Evolutionary conservation across 2,329 filamentous ascomycete genomes (phyloP).

Genomic region (Neopestalotiopsis clavispora): DNA sequence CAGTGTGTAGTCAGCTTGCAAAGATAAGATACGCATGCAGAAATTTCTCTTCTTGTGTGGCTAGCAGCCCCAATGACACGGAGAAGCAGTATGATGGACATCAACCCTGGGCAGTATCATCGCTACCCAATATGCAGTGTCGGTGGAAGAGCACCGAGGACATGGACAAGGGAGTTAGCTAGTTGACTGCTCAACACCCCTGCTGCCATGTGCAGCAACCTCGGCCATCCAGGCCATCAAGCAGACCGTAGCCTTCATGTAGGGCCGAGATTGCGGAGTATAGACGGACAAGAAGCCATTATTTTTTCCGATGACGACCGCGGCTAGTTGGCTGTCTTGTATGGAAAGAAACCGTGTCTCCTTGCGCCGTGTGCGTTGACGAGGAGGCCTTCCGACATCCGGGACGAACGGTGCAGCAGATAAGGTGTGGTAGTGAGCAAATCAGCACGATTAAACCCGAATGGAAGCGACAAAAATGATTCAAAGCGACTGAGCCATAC

Average conservation of each 20-base stretch:
- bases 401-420: too few relatives aligned
- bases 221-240: not conserved
- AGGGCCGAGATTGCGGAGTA: constrained; percentile 5
- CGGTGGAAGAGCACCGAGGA: constrained; percentile 11
- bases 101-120: constrained; percentile 1
- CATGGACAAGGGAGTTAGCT: constrained; percentile 5
- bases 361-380: not conserved
- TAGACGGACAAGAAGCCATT: not conserved
- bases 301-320: not conserved
- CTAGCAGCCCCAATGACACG: not conserved
- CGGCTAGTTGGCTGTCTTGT: not conserved
- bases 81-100: not conserved
- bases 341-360: not conserved
- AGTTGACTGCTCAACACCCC: constrained; percentile 1
- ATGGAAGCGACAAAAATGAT: not conserved
- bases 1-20: not conserved
- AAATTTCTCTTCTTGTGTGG: not conserved
- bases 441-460: too few relatives aligned
- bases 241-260: not conserved
- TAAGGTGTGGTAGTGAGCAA: too few relatives aligned
- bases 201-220: constrained; percentile 14
- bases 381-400: not conserved
- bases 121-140: not conserved
- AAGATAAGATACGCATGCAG: not conserved
- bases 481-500: not conserved